Percentiles rank a stretch among this genome's conserved stretches.
These are phyloP conservation scores for Rhodotorula diobovata DNA, from an alignment of 768 basidiomycete genomes.

Conservation along the genomic window DNA sequence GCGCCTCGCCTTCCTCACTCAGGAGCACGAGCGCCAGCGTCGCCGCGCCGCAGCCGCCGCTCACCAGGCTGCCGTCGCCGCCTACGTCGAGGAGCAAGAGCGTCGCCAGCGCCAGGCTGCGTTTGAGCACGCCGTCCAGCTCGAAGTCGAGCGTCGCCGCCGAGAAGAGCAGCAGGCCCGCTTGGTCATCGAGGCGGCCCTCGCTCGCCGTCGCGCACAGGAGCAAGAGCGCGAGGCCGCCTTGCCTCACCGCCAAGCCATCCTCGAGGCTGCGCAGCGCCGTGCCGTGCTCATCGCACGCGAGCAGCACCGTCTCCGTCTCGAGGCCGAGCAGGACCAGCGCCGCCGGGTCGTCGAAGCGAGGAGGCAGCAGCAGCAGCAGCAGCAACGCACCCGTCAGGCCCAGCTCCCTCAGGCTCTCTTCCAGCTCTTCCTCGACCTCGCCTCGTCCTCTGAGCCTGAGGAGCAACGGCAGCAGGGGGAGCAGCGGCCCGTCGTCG, in stretches of 20 bases:
- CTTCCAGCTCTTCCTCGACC: not conserved
- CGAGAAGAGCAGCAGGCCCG: not conserved
- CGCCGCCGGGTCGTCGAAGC: not conserved
- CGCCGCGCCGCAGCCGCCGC: not conserved
- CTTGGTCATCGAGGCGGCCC: not conserved
- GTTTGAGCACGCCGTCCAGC: not conserved
- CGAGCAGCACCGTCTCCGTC: not conserved
- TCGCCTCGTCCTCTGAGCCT: not conserved
- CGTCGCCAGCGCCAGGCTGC: not conserved
- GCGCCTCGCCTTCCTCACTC: not conserved
- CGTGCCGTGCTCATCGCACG: not conserved
- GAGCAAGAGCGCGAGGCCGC: not conserved
- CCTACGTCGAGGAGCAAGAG: not conserved
- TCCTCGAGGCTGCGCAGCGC: not conserved
- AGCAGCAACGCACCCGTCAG: no score
- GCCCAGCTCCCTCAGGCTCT: not conserved
- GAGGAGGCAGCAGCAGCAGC: slow-evolving; percentile 2
- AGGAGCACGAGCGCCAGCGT: not conserved
- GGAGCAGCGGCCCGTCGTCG: no score
- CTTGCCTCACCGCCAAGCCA: not conserved
- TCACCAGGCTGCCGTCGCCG: not conserved
- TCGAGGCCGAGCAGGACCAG: not conserved
- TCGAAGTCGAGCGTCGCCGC: slow-evolving; percentile 1
- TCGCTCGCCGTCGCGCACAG: not conserved
- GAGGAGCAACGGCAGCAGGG: not conserved